phyloP scores from a whole-genome alignment of 2,329 filamentous ascomycete genomes.

The Fonsecaea monophora region DNA sequence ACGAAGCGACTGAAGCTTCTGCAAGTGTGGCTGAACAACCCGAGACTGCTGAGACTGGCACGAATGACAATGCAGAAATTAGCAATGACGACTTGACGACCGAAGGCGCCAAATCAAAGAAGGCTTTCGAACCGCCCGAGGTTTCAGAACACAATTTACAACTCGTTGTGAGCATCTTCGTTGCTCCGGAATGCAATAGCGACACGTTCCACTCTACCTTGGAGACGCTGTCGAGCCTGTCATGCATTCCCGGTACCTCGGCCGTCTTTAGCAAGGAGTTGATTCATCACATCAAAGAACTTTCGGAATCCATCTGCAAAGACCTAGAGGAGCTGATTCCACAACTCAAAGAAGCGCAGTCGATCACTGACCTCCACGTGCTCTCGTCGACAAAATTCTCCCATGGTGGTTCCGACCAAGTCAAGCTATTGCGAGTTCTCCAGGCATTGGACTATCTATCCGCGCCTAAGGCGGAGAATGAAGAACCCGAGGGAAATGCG shows the following conservation, averaged over 20 bases:
- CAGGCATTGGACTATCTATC: constrained; percentile 96
- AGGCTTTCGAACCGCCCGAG: constrained; percentile 76
- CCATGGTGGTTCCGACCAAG: constrained; percentile 92
- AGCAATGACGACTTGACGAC: constrained; percentile 41
- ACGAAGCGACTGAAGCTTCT: constrained; percentile 10
- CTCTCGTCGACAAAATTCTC: constrained; percentile 95
- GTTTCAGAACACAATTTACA: constrained; percentile 89
- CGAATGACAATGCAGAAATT: constrained; percentile 40
- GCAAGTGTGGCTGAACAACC: constrained; percentile 33
- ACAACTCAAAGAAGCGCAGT: constrained; percentile 84
- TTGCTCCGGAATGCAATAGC: constrained; percentile 92
- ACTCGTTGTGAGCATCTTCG: constrained; percentile 94
- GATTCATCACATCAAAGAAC: constrained; percentile 80
- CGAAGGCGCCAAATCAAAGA: constrained; percentile 62
- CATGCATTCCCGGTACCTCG: constrained; percentile 87
- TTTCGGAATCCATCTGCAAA: constrained; percentile 82
- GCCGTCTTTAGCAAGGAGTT: constrained; percentile 91
- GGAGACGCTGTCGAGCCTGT: constrained; percentile 98
- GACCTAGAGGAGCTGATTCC: constrained; percentile 85
- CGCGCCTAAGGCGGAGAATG: constrained; percentile 72
- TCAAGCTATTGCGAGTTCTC: constrained; percentile 88
- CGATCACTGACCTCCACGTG: constrained; percentile 93
- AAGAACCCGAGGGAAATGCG: constrained; percentile 61
- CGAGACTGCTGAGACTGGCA: constrained; percentile 40
- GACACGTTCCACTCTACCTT: constrained; percentile 98